Percentiles rank a stretch among this genome's conserved stretches.
Conservation (phyloP, 1,284 basidiomycete species). For the Papiliotrema laurentii region DNA sequence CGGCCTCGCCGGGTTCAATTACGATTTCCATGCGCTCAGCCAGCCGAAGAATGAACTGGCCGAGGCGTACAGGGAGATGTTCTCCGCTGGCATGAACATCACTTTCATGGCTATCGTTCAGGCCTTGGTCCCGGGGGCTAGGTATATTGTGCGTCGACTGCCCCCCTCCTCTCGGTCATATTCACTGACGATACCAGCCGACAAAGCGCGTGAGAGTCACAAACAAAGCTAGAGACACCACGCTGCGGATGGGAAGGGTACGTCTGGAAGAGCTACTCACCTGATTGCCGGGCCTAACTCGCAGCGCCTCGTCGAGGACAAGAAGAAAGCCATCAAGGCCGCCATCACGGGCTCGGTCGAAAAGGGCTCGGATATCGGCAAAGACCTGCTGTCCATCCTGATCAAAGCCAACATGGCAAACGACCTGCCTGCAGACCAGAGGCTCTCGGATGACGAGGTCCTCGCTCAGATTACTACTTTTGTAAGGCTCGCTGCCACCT, state of each 20-base stretch:
- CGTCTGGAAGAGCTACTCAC: slow-evolving; percentile 5
- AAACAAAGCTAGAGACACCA: slow-evolving; percentile 50
- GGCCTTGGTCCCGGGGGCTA: slow-evolving; percentile 58
- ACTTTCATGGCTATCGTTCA: slow-evolving; percentile 57
- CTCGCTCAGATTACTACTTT: slow-evolving; percentile 73
- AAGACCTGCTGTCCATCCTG: slow-evolving; percentile 45
- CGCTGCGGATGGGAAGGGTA: slow-evolving; percentile 56
- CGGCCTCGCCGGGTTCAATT: slow-evolving; percentile 65
- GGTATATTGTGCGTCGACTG: slow-evolving; percentile 54
- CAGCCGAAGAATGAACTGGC: slow-evolving; percentile 34
- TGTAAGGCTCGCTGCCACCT: slow-evolving; percentile 47
- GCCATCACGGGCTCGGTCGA: slow-evolving; percentile 37
- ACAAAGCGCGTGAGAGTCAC: slow-evolving; percentile 44
- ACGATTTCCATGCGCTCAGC: slow-evolving; percentile 53
- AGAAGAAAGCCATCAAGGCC: slow-evolving; percentile 45
- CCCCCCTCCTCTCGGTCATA: slow-evolving; percentile 1
- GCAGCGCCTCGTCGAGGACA: slow-evolving; percentile 55
- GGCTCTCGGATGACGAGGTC: slow-evolving; percentile 62
- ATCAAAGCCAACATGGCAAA: slow-evolving; percentile 59
- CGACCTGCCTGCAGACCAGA: slow-evolving; percentile 55
- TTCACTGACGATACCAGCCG: slow-evolving; percentile 14
- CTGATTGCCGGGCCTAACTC: not conserved
- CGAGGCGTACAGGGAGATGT: slow-evolving; percentile 34
- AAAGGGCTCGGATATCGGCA: slow-evolving; percentile 51
- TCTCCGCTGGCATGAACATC: slow-evolving; percentile 39